These are phyloP conservation scores for Pichia manshurica DNA, from an alignment of 805 yeast genomes.

Conservation along the genomic window DNA sequence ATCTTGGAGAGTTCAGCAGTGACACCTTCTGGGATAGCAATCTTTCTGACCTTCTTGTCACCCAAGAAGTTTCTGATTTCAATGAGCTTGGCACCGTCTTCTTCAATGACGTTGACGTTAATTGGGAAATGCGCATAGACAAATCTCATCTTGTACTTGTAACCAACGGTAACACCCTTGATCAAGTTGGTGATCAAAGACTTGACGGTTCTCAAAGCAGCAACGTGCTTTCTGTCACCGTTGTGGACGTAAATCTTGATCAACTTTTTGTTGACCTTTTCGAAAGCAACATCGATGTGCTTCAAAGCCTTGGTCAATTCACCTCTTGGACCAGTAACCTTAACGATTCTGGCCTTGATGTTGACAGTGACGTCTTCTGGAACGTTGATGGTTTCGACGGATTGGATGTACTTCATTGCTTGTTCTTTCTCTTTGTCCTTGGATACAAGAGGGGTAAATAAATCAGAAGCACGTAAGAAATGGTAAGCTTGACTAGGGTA, in stretches of 20 bases:
- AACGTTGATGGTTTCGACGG: constrained; percentile 52
- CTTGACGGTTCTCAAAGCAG: constrained; percentile 97
- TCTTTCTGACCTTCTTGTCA: constrained; percentile 93
- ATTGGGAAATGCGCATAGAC: constrained; percentile 99
- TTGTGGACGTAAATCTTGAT: constrained; percentile 91
- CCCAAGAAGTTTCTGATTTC: constrained; percentile 99
- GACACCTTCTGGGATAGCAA: constrained; percentile 87
- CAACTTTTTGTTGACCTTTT: constrained; percentile 62
- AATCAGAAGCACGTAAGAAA: no score
- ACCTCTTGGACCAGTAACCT: constrained; percentile 98
- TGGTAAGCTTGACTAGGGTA: no score
- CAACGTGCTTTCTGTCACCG: constrained; percentile 99
- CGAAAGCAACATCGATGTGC: constrained; percentile 93
- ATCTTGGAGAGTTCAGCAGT: constrained; percentile 69
- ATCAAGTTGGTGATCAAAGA: constrained; percentile 89
- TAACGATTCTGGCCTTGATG: constrained; percentile 86
- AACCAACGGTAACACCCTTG: constrained; percentile 99
- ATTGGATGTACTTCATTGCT: constrained; percentile 56
- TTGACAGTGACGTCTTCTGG: constrained; percentile 92
- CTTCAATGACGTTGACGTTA: constrained; percentile 86
- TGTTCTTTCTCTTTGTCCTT: not conserved
- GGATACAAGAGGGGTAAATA: not conserved
- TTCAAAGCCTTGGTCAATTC: constrained; percentile 80
- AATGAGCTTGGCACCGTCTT: constrained; percentile 66
- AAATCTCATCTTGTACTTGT: constrained; percentile 99